phyloP scores from a whole-genome alignment of 331 rosid genomes.

The Pyrus hybrid region DNA sequence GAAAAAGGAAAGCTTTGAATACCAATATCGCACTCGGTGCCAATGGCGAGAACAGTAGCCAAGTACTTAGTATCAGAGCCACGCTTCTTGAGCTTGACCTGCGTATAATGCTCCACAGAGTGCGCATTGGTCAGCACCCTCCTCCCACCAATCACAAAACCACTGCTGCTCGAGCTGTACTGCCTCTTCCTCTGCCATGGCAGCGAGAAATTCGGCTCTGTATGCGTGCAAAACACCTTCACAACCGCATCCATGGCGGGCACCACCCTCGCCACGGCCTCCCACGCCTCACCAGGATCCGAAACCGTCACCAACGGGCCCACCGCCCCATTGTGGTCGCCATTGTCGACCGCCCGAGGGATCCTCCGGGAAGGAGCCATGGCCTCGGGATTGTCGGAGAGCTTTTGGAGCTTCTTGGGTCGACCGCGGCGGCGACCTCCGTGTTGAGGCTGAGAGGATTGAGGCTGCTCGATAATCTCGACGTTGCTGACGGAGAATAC shows the following conservation, averaged over 20 bases:
- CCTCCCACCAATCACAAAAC: constrained; percentile 40
- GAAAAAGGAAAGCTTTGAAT: neutral
- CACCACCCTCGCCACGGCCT: constrained; percentile 28
- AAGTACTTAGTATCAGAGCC: constrained; percentile 50
- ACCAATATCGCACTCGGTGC: constrained; percentile 52
- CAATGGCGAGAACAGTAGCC: constrained; percentile 46
- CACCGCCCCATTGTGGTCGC: constrained; percentile 20
- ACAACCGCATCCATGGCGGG: constrained; percentile 54
- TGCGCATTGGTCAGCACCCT: constrained; percentile 51
- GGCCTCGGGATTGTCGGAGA: constrained; percentile 28
- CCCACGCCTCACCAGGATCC: constrained; percentile 35
- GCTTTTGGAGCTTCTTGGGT: constrained; percentile 44
- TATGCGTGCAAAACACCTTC: constrained; percentile 44
- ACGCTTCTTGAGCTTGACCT: constrained; percentile 53
- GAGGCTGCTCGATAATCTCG: constrained; percentile 53
- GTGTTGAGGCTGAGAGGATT: constrained; percentile 22
- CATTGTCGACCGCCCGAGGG: constrained; percentile 26
- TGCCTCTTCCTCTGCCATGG: constrained; percentile 59
- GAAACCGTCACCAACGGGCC: constrained; percentile 6
- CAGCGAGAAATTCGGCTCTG: constrained; percentile 49
- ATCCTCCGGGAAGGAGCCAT: constrained; percentile 31
- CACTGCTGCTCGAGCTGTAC: constrained; percentile 48
- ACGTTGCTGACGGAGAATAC: constrained; percentile 49
- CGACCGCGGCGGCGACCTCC: constrained; percentile 61
- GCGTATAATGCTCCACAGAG: constrained; percentile 49